phyloP scores from a whole-genome alignment of 257 asterid species.

The Petrea volubilis region DNA sequence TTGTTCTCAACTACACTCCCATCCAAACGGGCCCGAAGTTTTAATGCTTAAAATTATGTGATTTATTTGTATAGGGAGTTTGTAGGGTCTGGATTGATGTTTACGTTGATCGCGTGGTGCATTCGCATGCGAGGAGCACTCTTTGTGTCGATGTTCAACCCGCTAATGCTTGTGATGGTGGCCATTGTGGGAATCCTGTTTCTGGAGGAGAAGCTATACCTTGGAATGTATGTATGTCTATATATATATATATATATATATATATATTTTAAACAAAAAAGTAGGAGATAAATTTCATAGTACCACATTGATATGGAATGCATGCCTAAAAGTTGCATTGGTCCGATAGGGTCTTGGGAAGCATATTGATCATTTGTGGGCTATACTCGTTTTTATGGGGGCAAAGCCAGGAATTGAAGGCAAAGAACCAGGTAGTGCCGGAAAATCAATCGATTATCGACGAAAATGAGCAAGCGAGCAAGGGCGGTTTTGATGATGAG shows the following conservation, averaged over 20 bases:
- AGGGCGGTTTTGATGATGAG: no score
- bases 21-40: background rate
- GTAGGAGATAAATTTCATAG: no score
- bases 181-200: slow-evolving; percentile 41
- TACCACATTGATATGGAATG: no score
- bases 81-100: slow-evolving; percentile 44
- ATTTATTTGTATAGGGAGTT: slow-evolving; percentile 33
- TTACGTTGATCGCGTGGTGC: slow-evolving; percentile 41
- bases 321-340: no score
- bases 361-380: slow-evolving; percentile 9
- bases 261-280: no score
- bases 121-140: slow-evolving; percentile 45
- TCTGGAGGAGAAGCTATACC: slow-evolving; percentile 42
- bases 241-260: background rate
- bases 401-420: slow-evolving; percentile 42
- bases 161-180: slow-evolving; percentile 46
- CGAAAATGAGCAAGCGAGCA: no score
- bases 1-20: background rate
- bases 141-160: slow-evolving; percentile 47
- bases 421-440: slow-evolving; percentile 32
- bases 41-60: background rate
- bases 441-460: no score
- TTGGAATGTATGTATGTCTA: slow-evolving; percentile 40
- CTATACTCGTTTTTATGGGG: slow-evolving; percentile 58
- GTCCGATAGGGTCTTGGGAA: background rate